Base-by-base conservation (phyloP, 2,329 filamentous ascomycete species). In the Gnomoniopsis sp. region DNA sequence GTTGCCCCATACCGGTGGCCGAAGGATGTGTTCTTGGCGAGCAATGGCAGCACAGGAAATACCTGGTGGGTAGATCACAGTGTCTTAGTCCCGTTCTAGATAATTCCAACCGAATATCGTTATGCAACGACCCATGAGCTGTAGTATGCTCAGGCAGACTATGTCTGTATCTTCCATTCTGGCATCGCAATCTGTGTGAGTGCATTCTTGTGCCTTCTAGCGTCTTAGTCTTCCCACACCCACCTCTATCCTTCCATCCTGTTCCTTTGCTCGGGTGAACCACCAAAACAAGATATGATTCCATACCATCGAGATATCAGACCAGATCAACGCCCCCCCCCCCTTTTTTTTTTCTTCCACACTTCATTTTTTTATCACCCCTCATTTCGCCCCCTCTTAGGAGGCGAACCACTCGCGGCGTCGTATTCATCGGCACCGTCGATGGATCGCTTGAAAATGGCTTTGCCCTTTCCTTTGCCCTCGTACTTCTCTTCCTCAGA, bases 1-100 rank as follows among this genome's bases (percentile, higher is more conserved):
- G 71, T 64, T 2, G 65, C 56, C 62, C 65, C 67, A 14, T 73
- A 71, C 47, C 47, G 62, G 14, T 66, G 63, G 51, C 66, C 66
- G 4, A 46, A 46, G 12, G 64, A 67, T 53, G 65, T 67, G 14
- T 67, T 67, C 47, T 48, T 62, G 38, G 61, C 58, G 17, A 43
- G 52, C 12, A 50, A 58, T 17, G 66, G 66, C 17, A 47, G 43
- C 48, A 56, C 58, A 17, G 47, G 55, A 30, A 61, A 65, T 19
- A 55, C 56, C 15, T 61, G 49, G 41, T 66, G 65, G 65, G 53
- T 65, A 19, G 65, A 66, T 44, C 60, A 59, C 36, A 62, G 60
- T 23, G 61, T 64, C 1, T 55, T 64, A 34, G 61, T 61, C 43
- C 60, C 60, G 21, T 59, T 62, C 30, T 62, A 47, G 43, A 19